Evolutionary conservation across 2,329 filamentous ascomycete species (phyloP).

Genomic region (Ophiocordyceps camponoti-leonardi): DNA sequence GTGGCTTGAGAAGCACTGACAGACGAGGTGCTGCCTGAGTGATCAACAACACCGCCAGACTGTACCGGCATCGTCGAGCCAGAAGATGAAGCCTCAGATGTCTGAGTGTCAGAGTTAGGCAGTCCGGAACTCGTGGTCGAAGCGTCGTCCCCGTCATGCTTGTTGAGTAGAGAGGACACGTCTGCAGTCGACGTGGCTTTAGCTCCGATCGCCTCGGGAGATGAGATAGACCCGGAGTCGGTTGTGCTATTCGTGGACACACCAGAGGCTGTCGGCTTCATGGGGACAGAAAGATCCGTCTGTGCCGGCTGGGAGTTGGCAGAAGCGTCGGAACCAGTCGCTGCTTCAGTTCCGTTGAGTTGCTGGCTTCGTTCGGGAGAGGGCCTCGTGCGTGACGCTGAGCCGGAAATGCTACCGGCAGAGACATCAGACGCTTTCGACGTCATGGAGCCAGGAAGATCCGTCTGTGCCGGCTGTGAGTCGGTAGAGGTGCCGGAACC

Average conservation of each 20-base stretch:
- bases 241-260: not conserved
- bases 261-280: not conserved
- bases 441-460: not conserved
- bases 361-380: not conserved
- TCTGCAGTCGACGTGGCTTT: not conserved
- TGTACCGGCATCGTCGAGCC: too few species aligned
- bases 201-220: not conserved
- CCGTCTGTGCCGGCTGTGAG: not conserved
- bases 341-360: not conserved
- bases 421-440: not conserved
- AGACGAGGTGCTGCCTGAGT: too few species aligned
- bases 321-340: not conserved
- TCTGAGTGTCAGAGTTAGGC: too few species aligned
- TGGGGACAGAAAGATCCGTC: not conserved
- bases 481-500: not conserved
- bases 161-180: too few species aligned
- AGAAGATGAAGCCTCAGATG: too few species aligned
- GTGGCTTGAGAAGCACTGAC: too few species aligned
- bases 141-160: too few species aligned
- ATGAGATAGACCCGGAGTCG: not conserved
- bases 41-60: too few species aligned
- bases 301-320: not conserved
- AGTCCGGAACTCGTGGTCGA: too few species aligned
- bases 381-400: not conserved
- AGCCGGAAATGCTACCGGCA: not conserved